Conservation (phyloP, 1,139 yeast species). For the Nakaseomyces nivariensis region DNA sequence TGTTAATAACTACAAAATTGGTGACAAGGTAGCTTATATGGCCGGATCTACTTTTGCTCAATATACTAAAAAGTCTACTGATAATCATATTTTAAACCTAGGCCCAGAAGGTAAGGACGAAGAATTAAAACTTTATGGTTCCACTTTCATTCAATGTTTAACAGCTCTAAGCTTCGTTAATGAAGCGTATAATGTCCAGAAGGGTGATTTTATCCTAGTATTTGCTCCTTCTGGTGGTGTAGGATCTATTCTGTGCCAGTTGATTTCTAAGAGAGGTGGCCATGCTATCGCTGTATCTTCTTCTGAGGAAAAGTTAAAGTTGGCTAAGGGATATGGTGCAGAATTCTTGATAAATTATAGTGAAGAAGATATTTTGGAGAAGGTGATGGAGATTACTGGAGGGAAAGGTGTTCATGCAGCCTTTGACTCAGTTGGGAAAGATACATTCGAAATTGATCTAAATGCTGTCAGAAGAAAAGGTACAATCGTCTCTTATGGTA, state of each 20-base stretch:
- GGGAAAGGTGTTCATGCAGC: conserved; percentile 66
- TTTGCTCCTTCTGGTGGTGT: conserved; percentile 97
- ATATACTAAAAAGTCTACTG: conserved; percentile 43
- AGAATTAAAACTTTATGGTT: conserved; percentile 46
- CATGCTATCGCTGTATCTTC: conserved; percentile 81
- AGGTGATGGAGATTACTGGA: conserved; percentile 55
- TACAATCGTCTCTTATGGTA: conserved; percentile 66
- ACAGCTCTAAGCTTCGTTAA: conserved; percentile 64
- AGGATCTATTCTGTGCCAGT: conserved; percentile 60
- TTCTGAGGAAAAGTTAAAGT: conserved; percentile 48
- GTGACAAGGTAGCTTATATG: conserved; percentile 62
- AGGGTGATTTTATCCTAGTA: conserved; percentile 60
- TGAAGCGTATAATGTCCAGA: conserved; percentile 56
- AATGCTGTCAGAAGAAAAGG: conserved; percentile 63
- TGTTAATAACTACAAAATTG: conserved; percentile 49
- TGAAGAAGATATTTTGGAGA: conserved; percentile 40
- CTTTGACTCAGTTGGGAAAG: conserved; percentile 82
- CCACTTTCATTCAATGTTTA: conserved; percentile 57
- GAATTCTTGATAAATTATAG: conserved; percentile 54
- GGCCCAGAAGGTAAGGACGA: conserved; percentile 41
- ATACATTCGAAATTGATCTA: conserved; percentile 59
- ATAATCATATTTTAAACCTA: conserved; percentile 38
- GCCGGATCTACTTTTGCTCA: conserved; percentile 55
- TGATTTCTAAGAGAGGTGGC: conserved; percentile 55
- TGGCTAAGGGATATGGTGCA: conserved; percentile 66